Evolutionary conservation across 441 rosid species (phyloP), one percentile per base, ranked within the genome.

Genomic region (Corymbia calophylla): DNA sequence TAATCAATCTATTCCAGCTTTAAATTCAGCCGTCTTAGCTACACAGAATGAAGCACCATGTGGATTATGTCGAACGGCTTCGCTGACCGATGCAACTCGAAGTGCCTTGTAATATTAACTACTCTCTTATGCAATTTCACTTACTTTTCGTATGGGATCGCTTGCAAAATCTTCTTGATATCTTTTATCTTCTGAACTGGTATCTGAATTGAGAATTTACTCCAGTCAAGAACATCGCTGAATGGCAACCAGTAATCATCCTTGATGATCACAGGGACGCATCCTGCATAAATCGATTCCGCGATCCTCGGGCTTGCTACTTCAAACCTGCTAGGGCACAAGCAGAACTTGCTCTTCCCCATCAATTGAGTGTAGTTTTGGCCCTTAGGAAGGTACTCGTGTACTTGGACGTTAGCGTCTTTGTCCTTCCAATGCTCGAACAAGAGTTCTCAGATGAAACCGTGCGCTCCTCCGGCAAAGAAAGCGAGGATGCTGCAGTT

Each of bases 271-370:
- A 94, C 93, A 1, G 94, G 94, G 10, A 94, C 90, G 88, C 95
- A 94, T 8, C 93, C 93, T 9, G 88, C 53, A 47, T 91, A 88
- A 21, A 94, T 91, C 3, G 94, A 91, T 31, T 91, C 91, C 3
- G 89, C 91, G 19, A 92, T 27, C 84, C 95, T 91, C 11, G 93
- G 93, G 88, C 96, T 95, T 9, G 95, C 96, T 39, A 95, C 96
- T 77, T 95, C 94, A 39, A 77, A 93, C 80, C 97, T 96, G 87
- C 96, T 95, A 18, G 96, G 96, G 88, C 96, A 95, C 88, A 95
- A 44, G 87, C 97, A 95, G 90, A 92, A 95, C 87, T 90, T 93
- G 68, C 93, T 92, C 31, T 49, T 90, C 44, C 91, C 94, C 94
- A 94, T 93, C 66, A 90, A 64, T 29, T 88, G 53, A 55, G 86